A percentile compares a stretch with the other conserved stretches of the same genome.
These are phyloP conservation scores for Acanthamoeba sp. DNA, from an alignment of 208 protist species.

Conservation along the genomic window DNA sequence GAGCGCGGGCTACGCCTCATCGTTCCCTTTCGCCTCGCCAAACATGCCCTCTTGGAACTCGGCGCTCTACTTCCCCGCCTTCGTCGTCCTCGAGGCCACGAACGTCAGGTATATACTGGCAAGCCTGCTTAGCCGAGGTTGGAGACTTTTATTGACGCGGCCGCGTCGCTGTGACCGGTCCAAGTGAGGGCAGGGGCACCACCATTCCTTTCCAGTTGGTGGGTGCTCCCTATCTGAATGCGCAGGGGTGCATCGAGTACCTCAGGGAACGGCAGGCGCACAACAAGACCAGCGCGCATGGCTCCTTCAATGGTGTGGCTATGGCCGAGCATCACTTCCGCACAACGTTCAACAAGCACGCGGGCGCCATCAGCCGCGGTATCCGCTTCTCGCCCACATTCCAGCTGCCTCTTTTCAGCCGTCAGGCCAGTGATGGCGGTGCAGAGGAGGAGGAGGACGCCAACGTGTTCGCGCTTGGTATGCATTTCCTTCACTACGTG, in stretches of 20 bases:
- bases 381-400: slow-evolving; percentile 43
- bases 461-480: slow-evolving; percentile 49
- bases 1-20: slow-evolving; percentile 2
- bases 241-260: not conserved
- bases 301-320: slow-evolving; percentile 52
- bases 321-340: slow-evolving; percentile 70
- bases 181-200: slow-evolving; percentile 52
- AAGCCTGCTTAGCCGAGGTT: too few relatives aligned
- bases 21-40: slow-evolving; percentile 66
- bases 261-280: not conserved
- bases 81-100: slow-evolving; percentile 68
- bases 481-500: slow-evolving; percentile 43
- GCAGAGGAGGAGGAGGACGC: slow-evolving; percentile 1
- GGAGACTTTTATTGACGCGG: too few relatives aligned
- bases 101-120: slow-evolving; percentile 73
- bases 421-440: too few relatives aligned
- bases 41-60: slow-evolving; percentile 66
- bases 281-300: slow-evolving; percentile 7
- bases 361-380: not conserved
- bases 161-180: not conserved
- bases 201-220: slow-evolving; percentile 71
- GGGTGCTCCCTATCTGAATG: slow-evolving; percentile 42
- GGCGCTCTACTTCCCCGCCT: slow-evolving; percentile 55
- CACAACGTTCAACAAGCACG: slow-evolving; percentile 70
- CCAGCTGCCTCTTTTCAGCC: slow-evolving; percentile 18